Evolutionary conservation across 495 filamentous ascomycete genomes (phyloP), one percentile per base, ranked within the genome.

Genomic region (Penicillium salamii): DNA sequence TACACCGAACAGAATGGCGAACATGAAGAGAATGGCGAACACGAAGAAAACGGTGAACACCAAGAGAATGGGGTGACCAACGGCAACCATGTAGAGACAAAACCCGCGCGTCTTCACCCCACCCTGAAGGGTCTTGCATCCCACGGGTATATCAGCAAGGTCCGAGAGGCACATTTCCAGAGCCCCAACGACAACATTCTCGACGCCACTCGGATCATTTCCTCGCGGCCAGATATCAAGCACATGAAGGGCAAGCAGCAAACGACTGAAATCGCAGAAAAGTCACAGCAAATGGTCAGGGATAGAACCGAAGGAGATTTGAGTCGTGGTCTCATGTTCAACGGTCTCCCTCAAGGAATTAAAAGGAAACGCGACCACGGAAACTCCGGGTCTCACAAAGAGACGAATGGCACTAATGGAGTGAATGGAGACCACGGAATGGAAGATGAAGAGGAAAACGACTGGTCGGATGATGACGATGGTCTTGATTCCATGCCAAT

Each of bases 231-330:
- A 7, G 65, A 74, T 43, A 58, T 72, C 17, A 73, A 78, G 39
- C 52, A 59, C 3, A 61, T 80, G 55, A 80, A 78, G 50, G 74
- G 76, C 14, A 87, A 85, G 56, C 81, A 76, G 57, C 71, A 84
- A 7, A 76, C 81, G 40, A 73, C 79, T 32, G 76, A 71, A 13
- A 64, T 89, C 12, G 59, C 69, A 24, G 67, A 78, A 12, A 53
- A 50, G 36, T 70, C 59, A 31, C 49, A 43, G 20, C 38, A 59
- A 1, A 38, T 71, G 46, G 53, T 77, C 24, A 53, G 49, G 24
- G 67, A 75, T 45, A 55, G 59, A 19, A 54, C 63, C 19, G 52
- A 69, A 18, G 60, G 59, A 29, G 66, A 71, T 37, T 62, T 72
- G 29, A 69, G 62, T 14, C 54, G 54, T 23, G 63, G 58, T 11